phyloP scores from a whole-genome alignment of 495 filamentous ascomycete genomes.

The Lichina pygmaea region DNA sequence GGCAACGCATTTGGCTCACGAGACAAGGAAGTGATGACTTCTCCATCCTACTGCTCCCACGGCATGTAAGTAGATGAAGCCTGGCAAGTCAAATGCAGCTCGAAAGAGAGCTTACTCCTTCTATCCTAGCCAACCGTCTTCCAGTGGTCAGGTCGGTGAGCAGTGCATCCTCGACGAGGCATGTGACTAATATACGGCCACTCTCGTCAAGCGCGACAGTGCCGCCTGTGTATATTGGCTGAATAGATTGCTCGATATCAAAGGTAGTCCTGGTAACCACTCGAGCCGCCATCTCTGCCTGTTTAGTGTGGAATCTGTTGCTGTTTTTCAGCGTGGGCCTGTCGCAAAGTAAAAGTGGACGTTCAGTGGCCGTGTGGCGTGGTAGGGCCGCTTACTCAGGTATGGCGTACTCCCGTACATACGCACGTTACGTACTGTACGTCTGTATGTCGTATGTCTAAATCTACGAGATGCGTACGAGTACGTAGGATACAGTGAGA shows the following conservation, averaged over 20 bases:
- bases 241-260: slow-evolving; percentile 50
- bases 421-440: no score
- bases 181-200: slow-evolving; percentile 64
- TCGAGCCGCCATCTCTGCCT: slow-evolving; percentile 11
- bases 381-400: no score
- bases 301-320: background rate
- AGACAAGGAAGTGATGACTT: slow-evolving; percentile 64
- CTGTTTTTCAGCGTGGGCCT: no score
- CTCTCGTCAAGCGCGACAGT: slow-evolving; percentile 56
- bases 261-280: slow-evolving; percentile 50
- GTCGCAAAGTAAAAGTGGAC: no score
- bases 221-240: slow-evolving; percentile 84
- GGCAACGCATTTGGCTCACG: slow-evolving; percentile 19
- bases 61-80: background rate
- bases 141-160: slow-evolving; percentile 69
- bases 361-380: no score
- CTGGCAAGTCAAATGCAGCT: no score
- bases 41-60: slow-evolving; percentile 43
- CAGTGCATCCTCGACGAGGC: slow-evolving; percentile 66
- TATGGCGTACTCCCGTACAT: no score
- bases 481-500: no score
- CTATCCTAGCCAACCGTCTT: slow-evolving; percentile 54
- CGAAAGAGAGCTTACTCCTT: slow-evolving; percentile 32
- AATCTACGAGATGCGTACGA: no score
- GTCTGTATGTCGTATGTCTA: no score